Percentiles rank a stretch among this genome's conserved stretches.
These are phyloP conservation scores for Didymella keratinophila DNA, from an alignment of 2,329 filamentous ascomycete species.

Conservation along the genomic window DNA sequence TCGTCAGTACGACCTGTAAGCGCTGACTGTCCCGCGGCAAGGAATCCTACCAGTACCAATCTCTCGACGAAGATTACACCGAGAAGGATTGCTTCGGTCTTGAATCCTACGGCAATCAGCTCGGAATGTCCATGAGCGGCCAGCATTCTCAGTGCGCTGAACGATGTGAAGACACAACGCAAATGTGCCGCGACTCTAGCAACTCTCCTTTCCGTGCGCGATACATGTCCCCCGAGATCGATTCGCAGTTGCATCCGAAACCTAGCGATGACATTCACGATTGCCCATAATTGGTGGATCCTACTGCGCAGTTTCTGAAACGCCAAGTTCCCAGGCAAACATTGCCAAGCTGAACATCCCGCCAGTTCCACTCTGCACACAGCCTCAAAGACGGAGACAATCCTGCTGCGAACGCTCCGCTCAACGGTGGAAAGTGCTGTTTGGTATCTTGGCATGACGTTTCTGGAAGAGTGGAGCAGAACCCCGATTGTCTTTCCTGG, in stretches of 20 bases:
- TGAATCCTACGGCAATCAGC: neutral
- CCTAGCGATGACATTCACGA: neutral
- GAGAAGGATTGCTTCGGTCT: neutral
- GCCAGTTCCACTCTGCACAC: slow-evolving; percentile 42
- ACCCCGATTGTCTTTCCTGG: neutral
- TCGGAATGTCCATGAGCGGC: neutral
- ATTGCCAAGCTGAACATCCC: slow-evolving; percentile 36
- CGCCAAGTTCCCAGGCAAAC: slow-evolving; percentile 12
- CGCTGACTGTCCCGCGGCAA: neutral
- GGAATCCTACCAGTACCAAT: neutral
- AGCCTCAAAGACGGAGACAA: slow-evolving; percentile 2
- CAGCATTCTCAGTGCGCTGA: neutral
- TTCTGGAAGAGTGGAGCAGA: slow-evolving; percentile 9
- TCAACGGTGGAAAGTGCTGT: slow-evolving; percentile 5
- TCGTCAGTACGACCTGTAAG: neutral
- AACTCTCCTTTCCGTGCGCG: neutral
- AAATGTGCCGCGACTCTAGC: neutral
- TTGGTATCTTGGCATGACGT: slow-evolving; percentile 8
- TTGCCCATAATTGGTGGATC: neutral
- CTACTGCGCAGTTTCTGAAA: slow-evolving; percentile 5
- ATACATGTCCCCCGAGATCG: neutral
- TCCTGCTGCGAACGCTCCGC: slow-evolving; percentile 5
- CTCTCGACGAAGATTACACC: neutral
- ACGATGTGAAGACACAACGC: neutral
- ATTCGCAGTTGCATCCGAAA: neutral